phyloP scores from a whole-genome alignment of 768 basidiomycete genomes.

The Tulasnella sp. region DNA sequence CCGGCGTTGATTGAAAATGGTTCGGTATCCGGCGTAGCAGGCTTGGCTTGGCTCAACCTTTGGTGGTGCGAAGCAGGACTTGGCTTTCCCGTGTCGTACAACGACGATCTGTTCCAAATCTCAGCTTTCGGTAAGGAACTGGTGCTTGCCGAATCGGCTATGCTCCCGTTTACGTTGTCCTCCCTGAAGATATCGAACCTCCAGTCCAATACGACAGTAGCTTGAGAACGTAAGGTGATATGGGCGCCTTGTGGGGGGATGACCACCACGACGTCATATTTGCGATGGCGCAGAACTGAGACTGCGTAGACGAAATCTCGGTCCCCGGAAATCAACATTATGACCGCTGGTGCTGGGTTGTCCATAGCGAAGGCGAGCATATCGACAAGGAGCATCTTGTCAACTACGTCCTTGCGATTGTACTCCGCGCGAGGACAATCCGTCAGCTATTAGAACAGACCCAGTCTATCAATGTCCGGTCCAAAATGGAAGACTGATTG shows the following conservation, averaged over 20 bases:
- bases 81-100: background rate
- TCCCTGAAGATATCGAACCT: slow-evolving; percentile 25
- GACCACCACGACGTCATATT: slow-evolving; percentile 54
- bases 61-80: background rate
- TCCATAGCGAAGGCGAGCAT: slow-evolving; percentile 65
- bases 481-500: slow-evolving; percentile 41
- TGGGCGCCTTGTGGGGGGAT: slow-evolving; percentile 35
- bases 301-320: slow-evolving; percentile 63
- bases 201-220: slow-evolving; percentile 26
- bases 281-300: slow-evolving; percentile 53
- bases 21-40: background rate
- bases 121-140: background rate
- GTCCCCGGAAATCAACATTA: slow-evolving; percentile 64
- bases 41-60: background rate
- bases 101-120: background rate
- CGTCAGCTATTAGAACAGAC: slow-evolving; percentile 36
- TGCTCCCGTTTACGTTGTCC: background rate
- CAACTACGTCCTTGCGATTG: slow-evolving; percentile 41
- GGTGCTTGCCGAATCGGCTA: background rate
- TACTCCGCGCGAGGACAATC: slow-evolving; percentile 28
- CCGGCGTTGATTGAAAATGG: background rate
- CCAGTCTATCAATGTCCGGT: slow-evolving; percentile 38
- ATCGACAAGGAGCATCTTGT: slow-evolving; percentile 60
- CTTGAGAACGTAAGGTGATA: slow-evolving; percentile 26
- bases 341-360: slow-evolving; percentile 50